Evolutionary conservation across 1,139 yeast species (phyloP).

Genomic region (Blastobotrys apis): DNA sequence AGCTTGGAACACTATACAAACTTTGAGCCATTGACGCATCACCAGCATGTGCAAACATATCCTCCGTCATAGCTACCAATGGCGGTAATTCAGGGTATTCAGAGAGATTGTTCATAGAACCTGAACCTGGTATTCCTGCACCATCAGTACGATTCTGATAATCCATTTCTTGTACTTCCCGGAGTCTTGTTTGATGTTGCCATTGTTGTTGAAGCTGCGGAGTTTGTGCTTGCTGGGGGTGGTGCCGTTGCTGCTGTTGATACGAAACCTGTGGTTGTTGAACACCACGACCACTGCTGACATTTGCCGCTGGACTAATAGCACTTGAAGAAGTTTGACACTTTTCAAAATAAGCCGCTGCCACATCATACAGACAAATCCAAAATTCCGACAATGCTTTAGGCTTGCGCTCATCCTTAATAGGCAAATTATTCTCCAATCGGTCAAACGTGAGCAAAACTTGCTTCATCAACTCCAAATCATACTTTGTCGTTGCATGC

Average conservation of each 20-base stretch:
- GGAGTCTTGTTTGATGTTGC: neutral
- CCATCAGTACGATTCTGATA: too few relatives aligned
- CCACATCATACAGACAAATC: slow-evolving; percentile 17
- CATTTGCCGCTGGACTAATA: neutral
- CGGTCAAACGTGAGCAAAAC: slow-evolving; percentile 14
- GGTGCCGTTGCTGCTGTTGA: neutral
- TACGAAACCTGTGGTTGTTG: neutral
- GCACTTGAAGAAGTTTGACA: neutral
- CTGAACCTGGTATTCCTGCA: too few relatives aligned
- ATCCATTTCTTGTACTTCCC: too few relatives aligned
- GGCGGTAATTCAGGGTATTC: too few relatives aligned
- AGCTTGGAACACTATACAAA: slow-evolving; percentile 23
- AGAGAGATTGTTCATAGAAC: too few relatives aligned
- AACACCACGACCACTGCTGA: neutral
- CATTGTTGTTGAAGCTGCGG: neutral
- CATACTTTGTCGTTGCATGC: slow-evolving; percentile 24
- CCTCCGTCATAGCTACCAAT: neutral
- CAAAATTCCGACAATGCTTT: slow-evolving; percentile 19
- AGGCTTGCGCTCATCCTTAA: neutral
- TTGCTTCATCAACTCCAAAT: slow-evolving; percentile 22
- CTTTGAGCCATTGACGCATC: slow-evolving; percentile 21
- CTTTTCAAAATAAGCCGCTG: slow-evolving; percentile 18
- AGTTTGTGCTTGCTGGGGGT: neutral
- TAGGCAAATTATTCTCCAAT: neutral
- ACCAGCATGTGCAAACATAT: slow-evolving; percentile 1